Base-by-base conservation (phyloP, 2,329 filamentous ascomycete genomes). In the Pestalotiopsis fici region DNA sequence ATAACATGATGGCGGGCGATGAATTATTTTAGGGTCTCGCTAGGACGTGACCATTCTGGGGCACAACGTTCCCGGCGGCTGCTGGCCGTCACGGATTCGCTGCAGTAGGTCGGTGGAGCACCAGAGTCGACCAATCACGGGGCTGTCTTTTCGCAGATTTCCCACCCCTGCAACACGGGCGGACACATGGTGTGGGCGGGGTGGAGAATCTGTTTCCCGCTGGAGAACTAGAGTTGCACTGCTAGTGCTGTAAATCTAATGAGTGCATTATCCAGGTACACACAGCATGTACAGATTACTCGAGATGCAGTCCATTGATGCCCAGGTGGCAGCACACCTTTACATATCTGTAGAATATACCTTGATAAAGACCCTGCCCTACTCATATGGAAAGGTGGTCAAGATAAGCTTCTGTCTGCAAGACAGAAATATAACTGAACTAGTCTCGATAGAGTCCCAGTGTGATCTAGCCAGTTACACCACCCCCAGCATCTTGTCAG, bases 11-110 rank as follows among this genome's bases (percentile, higher is more conserved):
- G 18, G 37, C 37, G 27, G 43, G 12, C 28, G 27, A 18, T 65
- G 27, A 54, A 59, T 64, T 55, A 59, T 65, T 65, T 65, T 65
- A 65, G 63, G 63, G 56, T 18, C 63, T 59, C 50, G 54, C 31
- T 57, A 25, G 54, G 55, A 23, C 43, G 63, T 65, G 63, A 65
- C 61, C 50, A 39, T 7, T 21, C 18, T 50, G 43, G 43, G 43
- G 43, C 18, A 21, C 43, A 47, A 23, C 25, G 27, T 43, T n/a
- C 54, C 63, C n/a, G 63, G 63, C 63, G 63, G 31, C 35, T 65
- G 31, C 13, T 43, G n/a, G 28, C 25, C 63, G 50, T 39, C 63
- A 47, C 31, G 63, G 63, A 65, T 65, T 65, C 63, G 63, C 63
- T 65, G 63, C 54, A 31, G 18, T 23, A 31, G 54, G n/a, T 7